Percentiles rank a stretch among this genome's conserved stretches.
Evolutionary conservation across 2,329 filamentous ascomycete species (phyloP).

Genomic region (Fusarium subglutinans): DNA sequence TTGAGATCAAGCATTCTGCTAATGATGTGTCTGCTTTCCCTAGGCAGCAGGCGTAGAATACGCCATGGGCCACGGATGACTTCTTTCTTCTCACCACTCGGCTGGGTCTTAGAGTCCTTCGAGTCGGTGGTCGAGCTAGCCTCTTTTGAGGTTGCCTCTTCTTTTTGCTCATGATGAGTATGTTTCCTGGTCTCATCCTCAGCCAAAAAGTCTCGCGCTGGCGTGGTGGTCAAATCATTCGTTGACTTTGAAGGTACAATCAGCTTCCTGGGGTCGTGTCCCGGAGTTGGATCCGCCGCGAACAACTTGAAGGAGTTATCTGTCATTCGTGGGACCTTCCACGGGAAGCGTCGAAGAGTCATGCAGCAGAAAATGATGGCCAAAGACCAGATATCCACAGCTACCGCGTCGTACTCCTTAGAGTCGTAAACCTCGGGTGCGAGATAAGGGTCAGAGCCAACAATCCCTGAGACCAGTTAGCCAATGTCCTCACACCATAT

Average conservation of each 20-base stretch:
- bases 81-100: conserved; percentile 68
- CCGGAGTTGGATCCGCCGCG: conserved; percentile 82
- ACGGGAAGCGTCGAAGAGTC: conserved; percentile 93
- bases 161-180: conserved; percentile 30
- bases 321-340: conserved; percentile 91
- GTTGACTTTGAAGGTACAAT: conserved; percentile 57
- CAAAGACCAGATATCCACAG: conserved; percentile 96
- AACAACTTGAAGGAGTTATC: conserved; percentile 98
- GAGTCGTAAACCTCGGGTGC: conserved; percentile 97
- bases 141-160: conserved; percentile 25
- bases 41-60: conserved; percentile 83
- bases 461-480: conserved; percentile 58
- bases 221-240: conserved; percentile 53
- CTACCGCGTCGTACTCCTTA: conserved; percentile 90
- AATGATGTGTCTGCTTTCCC: conserved; percentile 90
- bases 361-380: conserved; percentile 99
- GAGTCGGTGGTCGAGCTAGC: conserved; percentile 8
- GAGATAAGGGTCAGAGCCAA: conserved; percentile 92
- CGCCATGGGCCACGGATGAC: conserved; percentile 94
- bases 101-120: conserved; percentile 32
- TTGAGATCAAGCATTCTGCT: conserved; percentile 92
- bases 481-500: background rate
- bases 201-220: conserved; percentile 51
- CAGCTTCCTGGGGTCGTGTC: conserved; percentile 67
- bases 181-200: conserved; percentile 47